phyloP scores from a whole-genome alignment of 495 filamentous ascomycete species.

The Bombardia bombarda region DNA sequence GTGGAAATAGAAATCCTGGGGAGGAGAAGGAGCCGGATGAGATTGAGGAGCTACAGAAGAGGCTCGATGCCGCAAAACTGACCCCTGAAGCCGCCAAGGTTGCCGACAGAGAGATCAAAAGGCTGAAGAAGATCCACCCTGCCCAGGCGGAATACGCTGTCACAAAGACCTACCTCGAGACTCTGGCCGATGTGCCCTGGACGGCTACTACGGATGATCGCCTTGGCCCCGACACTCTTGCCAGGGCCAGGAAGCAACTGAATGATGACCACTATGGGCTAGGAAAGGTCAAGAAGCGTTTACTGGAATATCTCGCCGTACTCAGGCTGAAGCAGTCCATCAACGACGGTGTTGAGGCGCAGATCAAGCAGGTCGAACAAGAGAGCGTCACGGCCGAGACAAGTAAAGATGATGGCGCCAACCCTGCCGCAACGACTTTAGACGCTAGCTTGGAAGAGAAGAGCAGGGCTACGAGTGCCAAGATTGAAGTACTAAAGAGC shows the following conservation, averaged over 20 bases:
- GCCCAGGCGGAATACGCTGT: conserved; percentile 93
- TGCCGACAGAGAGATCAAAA: conserved; percentile 78
- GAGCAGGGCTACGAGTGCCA: conserved; percentile 43
- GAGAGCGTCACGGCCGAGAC: conserved; percentile 42
- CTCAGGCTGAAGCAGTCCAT: conserved; percentile 86
- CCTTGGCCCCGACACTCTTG: conserved; percentile 73
- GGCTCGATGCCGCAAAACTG: conserved; percentile 72
- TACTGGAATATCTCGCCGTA: conserved; percentile 94
- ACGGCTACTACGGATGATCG: conserved; percentile 76
- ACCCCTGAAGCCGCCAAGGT: conserved; percentile 65
- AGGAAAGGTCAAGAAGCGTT: conserved; percentile 93
- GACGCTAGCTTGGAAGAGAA: conserved; percentile 32
- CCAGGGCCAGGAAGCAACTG: conserved; percentile 76
- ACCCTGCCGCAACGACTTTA: conserved; percentile 6
- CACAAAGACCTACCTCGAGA: conserved; percentile 90
- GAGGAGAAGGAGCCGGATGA: conserved; percentile 74
- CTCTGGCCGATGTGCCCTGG: conserved; percentile 92
- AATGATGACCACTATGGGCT: conserved; percentile 96
- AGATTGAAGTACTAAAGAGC: conserved; percentile 60
- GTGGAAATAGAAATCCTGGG: conserved; percentile 30
- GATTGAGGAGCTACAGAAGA: conserved; percentile 85
- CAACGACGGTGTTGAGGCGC: conserved; percentile 68
- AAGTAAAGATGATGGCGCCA: conserved; percentile 13
- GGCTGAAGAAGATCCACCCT: conserved; percentile 90
- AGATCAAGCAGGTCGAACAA: conserved; percentile 60